These are phyloP conservation scores for Aspergillus hortae DNA, from an alignment of 2,329 filamentous ascomycete species.

Conservation along the genomic window DNA sequence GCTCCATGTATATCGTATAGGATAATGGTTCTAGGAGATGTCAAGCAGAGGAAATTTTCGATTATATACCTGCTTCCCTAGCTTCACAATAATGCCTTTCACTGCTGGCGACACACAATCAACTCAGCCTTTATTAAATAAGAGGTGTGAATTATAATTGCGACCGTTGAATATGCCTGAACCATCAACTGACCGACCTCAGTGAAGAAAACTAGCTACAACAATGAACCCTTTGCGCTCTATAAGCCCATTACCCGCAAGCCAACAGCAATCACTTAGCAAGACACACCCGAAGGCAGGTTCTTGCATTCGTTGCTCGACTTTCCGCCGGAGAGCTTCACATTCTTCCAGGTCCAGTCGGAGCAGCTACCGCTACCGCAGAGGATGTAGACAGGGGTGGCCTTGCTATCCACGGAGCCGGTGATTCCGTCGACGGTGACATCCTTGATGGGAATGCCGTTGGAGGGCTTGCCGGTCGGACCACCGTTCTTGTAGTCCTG, in stretches of 20 bases:
- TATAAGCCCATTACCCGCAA: neutral
- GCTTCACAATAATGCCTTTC: too few species aligned
- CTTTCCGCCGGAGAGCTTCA: constrained; percentile 52
- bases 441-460: constrained; percentile 40
- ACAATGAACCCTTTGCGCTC: neutral
- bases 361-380: constrained; percentile 53
- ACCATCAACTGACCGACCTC: too few species aligned
- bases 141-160: too few species aligned
- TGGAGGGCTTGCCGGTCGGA: constrained; percentile 36
- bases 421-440: constrained; percentile 35
- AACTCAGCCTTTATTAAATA: too few species aligned
- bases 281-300: constrained; percentile 36
- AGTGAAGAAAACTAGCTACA: too few species aligned
- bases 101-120: too few species aligned
- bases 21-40: too few species aligned
- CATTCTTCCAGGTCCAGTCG: constrained; percentile 52
- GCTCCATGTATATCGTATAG: too few species aligned
- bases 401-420: constrained; percentile 33
- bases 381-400: constrained; percentile 50
- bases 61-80: too few species aligned
- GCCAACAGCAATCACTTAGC: constrained; percentile 18
- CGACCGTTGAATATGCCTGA: too few species aligned
- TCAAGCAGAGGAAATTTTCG: too few species aligned
- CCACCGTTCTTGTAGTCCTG: constrained; percentile 56
- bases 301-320: constrained; percentile 40